Conservation (phyloP, 1,139 yeast species). For the Nakaseomyces delphensis region DNA sequence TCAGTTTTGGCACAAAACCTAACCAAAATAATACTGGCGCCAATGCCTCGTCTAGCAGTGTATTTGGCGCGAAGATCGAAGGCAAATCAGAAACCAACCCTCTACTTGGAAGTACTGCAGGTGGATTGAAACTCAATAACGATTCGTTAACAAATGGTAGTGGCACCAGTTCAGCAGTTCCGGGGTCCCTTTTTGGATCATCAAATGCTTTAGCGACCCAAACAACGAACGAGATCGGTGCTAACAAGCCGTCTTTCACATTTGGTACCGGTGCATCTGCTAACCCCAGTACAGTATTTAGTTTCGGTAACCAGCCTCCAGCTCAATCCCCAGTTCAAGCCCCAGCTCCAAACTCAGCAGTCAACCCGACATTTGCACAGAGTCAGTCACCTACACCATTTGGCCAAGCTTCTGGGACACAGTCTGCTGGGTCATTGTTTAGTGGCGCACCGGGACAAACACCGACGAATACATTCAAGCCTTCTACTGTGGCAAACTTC, state of each 20-base stretch:
- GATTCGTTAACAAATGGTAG: background rate
- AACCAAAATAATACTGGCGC: background rate
- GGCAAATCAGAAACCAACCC: background rate
- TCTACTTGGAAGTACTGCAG: background rate
- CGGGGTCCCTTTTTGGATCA: slow-evolving; percentile 2
- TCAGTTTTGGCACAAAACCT: slow-evolving; percentile 9
- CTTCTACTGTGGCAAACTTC: background rate
- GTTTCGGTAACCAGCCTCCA: slow-evolving; percentile 4
- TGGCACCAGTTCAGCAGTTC: background rate
- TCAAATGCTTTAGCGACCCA: slow-evolving; percentile 1
- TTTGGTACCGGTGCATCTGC: slow-evolving; percentile 1
- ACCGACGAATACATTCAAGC: background rate
- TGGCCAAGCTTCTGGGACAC: slow-evolving; percentile 1
- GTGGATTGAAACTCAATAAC: background rate
- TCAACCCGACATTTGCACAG: slow-evolving; percentile 11
- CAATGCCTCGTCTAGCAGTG: background rate
- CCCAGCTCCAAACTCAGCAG: background rate
- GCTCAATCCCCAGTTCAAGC: background rate
- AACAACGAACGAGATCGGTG: background rate
- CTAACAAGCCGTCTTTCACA: slow-evolving; percentile 5
- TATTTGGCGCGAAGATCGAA: background rate
- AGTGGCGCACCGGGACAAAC: background rate
- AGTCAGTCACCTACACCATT: slow-evolving; percentile 6
- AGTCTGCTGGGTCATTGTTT: background rate
- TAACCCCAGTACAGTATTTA: background rate